Conservation (phyloP, 805 yeast genomes). For the Metschnikowia noctiluminum region DNA sequence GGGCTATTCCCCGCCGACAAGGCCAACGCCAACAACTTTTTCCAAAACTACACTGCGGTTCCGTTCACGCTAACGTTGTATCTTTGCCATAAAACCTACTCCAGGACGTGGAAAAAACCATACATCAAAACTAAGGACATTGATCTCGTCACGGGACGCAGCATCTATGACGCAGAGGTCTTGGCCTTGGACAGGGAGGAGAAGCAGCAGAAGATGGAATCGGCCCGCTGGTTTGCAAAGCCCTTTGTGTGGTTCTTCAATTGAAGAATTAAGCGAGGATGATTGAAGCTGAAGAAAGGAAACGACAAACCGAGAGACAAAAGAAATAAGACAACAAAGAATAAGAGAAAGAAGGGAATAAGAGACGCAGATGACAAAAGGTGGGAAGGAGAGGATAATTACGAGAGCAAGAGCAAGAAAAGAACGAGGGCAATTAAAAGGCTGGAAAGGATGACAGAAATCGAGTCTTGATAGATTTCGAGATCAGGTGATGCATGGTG, state of each 20-base stretch:
- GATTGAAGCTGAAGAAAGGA: no score
- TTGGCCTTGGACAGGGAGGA: conserved; percentile 24
- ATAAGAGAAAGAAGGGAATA: no score
- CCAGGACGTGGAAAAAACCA: conserved; percentile 20
- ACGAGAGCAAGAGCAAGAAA: no score
- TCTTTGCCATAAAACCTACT: conserved; percentile 21
- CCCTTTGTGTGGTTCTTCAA: conserved; percentile 18
- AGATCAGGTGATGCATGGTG: no score
- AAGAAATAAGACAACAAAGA: no score
- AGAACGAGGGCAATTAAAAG: no score
- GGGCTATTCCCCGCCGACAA: conserved; percentile 35
- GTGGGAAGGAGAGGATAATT: no score
- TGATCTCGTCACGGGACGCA: conserved; percentile 20
- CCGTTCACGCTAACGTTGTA: conserved; percentile 23
- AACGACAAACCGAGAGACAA: no score
- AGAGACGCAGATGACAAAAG: no score
- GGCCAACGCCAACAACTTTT: conserved; percentile 25
- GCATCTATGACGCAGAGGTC: conserved; percentile 22
- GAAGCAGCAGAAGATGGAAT: conserved; percentile 11
- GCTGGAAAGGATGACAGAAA: no score
- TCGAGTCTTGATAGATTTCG: no score
- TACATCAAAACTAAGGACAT: conserved; percentile 22
- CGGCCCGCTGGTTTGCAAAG: conserved; percentile 13
- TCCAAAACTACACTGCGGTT: conserved; percentile 25
- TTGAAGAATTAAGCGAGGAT: background rate